These are phyloP conservation scores for Mercurialis annua DNA, from an alignment of 345 rosid genomes.

Conservation along the genomic window DNA sequence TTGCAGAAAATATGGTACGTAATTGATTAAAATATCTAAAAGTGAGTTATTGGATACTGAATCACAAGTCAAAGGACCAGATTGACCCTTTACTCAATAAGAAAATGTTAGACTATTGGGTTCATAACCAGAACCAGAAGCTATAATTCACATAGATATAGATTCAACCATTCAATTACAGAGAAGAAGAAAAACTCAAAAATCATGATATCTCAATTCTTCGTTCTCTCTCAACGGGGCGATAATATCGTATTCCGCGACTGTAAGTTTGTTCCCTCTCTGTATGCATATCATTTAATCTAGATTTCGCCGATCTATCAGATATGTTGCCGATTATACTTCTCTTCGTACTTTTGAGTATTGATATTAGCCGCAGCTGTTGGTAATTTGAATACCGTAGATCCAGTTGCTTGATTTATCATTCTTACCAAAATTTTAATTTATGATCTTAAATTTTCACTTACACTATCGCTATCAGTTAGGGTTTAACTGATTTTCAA, in stretches of 20 bases:
- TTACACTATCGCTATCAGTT: neutral
- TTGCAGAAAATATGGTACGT: too few species aligned
- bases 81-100: too few species aligned
- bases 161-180: neutral
- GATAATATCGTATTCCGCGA: slow-evolving; percentile 97
- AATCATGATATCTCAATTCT: slow-evolving; percentile 92
- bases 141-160: neutral
- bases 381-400: neutral
- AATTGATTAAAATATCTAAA: too few species aligned
- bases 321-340: neutral
- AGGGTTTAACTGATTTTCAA: neutral
- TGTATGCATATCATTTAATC: neutral
- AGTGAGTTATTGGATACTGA: too few species aligned
- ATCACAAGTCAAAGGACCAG: too few species aligned
- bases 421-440: neutral
- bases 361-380: neutral
- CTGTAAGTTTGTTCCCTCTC: slow-evolving; percentile 46
- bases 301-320: slow-evolving; percentile 13
- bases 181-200: neutral
- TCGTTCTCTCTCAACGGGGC: slow-evolving; percentile 96
- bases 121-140: too few species aligned
- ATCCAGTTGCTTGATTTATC: neutral
- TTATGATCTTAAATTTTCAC: neutral
- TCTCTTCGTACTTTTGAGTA: neutral
- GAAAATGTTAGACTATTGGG: too few species aligned